Base-by-base conservation (phyloP, 1,284 basidiomycete species). In the Tylopilus sp. region DNA sequence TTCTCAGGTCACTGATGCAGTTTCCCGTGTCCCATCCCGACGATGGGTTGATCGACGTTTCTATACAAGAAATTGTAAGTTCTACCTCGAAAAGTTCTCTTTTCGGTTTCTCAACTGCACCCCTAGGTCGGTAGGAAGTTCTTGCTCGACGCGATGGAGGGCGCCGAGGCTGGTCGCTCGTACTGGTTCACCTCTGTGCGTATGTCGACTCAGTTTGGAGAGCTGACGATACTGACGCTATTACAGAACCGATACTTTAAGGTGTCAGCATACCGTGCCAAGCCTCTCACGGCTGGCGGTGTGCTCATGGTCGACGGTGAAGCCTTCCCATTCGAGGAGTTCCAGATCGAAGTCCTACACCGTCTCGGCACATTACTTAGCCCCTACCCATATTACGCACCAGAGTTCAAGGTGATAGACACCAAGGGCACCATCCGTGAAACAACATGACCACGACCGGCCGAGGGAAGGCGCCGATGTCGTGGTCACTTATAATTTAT, bases 251-350 rank as follows among this genome's bases (percentile, higher is more conserved):
- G 88, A 67, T 97, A 96, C 79, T 87, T 90, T 78, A 95, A 96
- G 79, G 92, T 89, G 41, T 80, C 87, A 55, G 93, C 93, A 3
- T 95, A 93, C 75, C 87, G 91, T 33, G 84, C 93, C 36, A 91
- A 91, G 70, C 92, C 94, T 16, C 81, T 90, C 41, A 75, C 81
- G 6, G 61, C 80, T 26, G 83, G 87, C 41, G 90, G 89, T 4
- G 81, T 82, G 69, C 78, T 95, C 60, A 83, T 89, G 12, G 84
- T 95, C 63, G 97, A 99, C 74, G 97, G 97, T 22, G 97, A 99
- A 81, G 79, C 82, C 19, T 93, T 91, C 72, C 91, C 92, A 2
- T 95, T 94, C 72, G 86, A 91, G 71, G 87, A 91, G 63, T 96
- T 92, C 77, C 90, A 95, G 71, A 92, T 98, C 8, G 94, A 98